Evolutionary conservation across 176 grass and related monocot species (phyloP), one percentile per base, ranked within the genome.

Genomic region (Rhipidocladum racemiflorum): DNA sequence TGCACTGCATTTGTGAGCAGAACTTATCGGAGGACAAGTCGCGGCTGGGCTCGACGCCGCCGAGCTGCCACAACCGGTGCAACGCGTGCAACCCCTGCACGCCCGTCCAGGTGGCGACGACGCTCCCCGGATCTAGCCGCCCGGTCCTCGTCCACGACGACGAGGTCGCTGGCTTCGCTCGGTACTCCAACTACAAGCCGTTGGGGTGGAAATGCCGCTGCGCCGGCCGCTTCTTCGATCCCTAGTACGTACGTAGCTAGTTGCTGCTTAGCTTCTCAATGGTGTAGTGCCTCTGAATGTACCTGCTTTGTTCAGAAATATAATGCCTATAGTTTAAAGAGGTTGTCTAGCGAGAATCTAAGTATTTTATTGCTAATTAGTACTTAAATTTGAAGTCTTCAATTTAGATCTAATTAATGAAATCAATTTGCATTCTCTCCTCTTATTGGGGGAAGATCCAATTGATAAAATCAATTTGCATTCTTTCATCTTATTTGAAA

Each of bases 131-230:
- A 59, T 9, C 17, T 69, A 50, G 78, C 65, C 30, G 78, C 49
- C 50, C 61, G 16, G 18, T 53, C 5, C 50, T 54, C 17, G 34
- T 51, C 68, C 16, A 51, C 27, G 38, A 60, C 15, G 61, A 65
- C 54, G 24, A 82, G 27, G 48, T 25, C 43, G 23, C 74, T 72
- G 78, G 75, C 57, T 86, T 86, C 74, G 66, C 55, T 21, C 86
- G 84, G 82, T 88, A 87, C 90, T 88, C 96, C 81, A 95, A 99
- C 84, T 99, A 99, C 92, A 99, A 95, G 76, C 96, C 96, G 64
- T 24, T 99, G 20, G 92, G 92, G 30, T 99, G 96, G 96, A 99
- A 93, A 86, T 99, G 92, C 91, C 75, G 87, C 71, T 99, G 96
- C 72, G 75, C 78, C 38, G 72, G 90, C 67, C 89, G 76, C 66